A percentile compares a stretch with the other conserved stretches of the same genome.
These are phyloP conservation scores for Didymella pomorum DNA, from an alignment of 2,329 filamentous ascomycete species.

Conservation along the genomic window DNA sequence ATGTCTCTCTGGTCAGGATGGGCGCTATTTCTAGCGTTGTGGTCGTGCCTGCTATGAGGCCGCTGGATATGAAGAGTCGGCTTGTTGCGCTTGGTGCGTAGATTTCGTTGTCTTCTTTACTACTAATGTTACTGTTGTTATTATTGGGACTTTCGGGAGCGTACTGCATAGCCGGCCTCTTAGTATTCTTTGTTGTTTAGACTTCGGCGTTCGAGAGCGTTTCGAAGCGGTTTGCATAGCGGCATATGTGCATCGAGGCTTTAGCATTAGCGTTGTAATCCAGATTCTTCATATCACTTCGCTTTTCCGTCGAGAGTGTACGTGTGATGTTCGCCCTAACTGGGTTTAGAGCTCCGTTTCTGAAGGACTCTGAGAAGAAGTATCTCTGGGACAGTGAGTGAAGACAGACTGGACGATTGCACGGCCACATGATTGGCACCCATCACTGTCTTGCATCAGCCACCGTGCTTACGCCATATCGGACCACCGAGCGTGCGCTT, in stretches of 20 bases:
- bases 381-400: no score
- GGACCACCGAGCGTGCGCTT: no score
- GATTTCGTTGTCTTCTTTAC: neutral
- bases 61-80: slow-evolving; percentile 44
- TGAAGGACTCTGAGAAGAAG: no score
- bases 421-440: no score
- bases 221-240: neutral
- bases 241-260: neutral
- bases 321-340: no score
- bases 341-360: no score
- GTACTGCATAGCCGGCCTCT: slow-evolving; percentile 9
- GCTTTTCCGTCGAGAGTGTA: no score
- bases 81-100: slow-evolving; percentile 41
- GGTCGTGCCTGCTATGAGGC: slow-evolving; percentile 49
- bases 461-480: no score
- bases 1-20: slow-evolving; percentile 51
- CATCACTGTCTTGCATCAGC: no score
- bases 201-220: slow-evolving; percentile 8
- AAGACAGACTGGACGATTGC: no score
- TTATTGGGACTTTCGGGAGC: neutral
- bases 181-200: slow-evolving; percentile 3
- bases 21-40: slow-evolving; percentile 55
- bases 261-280: slow-evolving; percentile 9
- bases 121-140: neutral
- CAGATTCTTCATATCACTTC: neutral